Conservation (phyloP, 2,329 filamentous ascomycete species). For the Botrytis hyacinthi region DNA sequence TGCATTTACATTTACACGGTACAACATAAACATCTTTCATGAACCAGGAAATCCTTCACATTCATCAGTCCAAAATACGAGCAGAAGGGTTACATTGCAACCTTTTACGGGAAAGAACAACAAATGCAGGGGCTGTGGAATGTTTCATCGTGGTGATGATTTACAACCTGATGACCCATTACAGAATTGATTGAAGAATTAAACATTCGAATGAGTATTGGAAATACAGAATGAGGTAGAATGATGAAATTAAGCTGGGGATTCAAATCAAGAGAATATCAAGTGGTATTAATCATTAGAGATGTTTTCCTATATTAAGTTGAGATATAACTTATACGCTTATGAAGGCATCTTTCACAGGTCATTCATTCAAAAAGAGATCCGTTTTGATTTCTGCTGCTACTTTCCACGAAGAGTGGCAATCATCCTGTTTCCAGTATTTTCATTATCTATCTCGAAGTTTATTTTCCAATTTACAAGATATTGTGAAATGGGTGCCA, state of each 20-base stretch:
- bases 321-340: background rate
- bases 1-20: background rate
- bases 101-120: constrained; percentile 3
- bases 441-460: background rate
- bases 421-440: background rate
- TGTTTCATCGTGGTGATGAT: background rate
- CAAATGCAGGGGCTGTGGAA: background rate
- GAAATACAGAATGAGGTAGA: background rate
- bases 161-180: background rate
- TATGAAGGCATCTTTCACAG: background rate
- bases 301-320: background rate
- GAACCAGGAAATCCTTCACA: background rate
- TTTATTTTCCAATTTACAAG: background rate
- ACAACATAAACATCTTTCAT: background rate
- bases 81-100: constrained; percentile 6
- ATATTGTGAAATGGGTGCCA: background rate
- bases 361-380: background rate
- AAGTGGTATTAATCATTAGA: background rate
- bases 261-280: background rate
- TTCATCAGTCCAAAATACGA: background rate
- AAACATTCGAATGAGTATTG: background rate
- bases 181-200: background rate
- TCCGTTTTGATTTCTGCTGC: too few relatives aligned
- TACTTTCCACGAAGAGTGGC: background rate
- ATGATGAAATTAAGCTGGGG: background rate